Conservation (phyloP, 441 rosid species). For the Hura crepitans region DNA sequence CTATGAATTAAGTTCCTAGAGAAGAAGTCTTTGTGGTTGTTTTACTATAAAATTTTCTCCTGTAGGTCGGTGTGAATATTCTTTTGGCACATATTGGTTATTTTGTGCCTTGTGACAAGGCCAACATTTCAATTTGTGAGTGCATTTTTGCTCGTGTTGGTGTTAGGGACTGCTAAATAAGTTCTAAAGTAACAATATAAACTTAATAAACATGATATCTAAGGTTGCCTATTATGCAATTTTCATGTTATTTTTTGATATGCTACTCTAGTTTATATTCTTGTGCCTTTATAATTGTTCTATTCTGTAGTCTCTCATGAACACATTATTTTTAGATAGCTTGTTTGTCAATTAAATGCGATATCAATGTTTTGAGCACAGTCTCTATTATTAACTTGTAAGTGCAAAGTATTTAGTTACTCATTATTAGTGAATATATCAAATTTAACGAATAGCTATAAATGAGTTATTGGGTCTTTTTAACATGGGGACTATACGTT, state of each 20-base stretch:
- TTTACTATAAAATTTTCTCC: conserved; percentile 15
- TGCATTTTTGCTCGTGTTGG: conserved; percentile 99
- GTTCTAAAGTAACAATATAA: conserved; percentile 33
- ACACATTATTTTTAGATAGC: conserved; percentile 2
- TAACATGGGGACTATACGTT: conserved; percentile 28
- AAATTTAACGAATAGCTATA: no score
- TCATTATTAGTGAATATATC: no score
- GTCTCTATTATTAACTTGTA: no score
- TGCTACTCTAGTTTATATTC: background rate
- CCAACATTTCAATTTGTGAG: conserved; percentile 84
- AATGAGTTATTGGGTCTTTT: no score
- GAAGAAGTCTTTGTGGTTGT: background rate
- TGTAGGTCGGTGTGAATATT: conserved; percentile 85
- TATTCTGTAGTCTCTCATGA: background rate
- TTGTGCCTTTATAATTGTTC: background rate
- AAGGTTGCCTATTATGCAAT: no score
- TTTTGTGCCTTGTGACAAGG: conserved; percentile 94
- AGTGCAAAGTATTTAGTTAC: no score
- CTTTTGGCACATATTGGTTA: conserved; percentile 99
- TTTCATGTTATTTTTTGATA: background rate
- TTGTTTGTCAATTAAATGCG: background rate
- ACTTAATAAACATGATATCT: no score
- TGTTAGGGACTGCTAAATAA: conserved; percentile 98
- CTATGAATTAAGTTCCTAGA: no score
- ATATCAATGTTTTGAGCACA: no score